A percentile compares a stretch with the other conserved stretches of the same genome.
Conservation (phyloP, 2,329 filamentous ascomycete species). For the Fusarium virguliforme region DNA sequence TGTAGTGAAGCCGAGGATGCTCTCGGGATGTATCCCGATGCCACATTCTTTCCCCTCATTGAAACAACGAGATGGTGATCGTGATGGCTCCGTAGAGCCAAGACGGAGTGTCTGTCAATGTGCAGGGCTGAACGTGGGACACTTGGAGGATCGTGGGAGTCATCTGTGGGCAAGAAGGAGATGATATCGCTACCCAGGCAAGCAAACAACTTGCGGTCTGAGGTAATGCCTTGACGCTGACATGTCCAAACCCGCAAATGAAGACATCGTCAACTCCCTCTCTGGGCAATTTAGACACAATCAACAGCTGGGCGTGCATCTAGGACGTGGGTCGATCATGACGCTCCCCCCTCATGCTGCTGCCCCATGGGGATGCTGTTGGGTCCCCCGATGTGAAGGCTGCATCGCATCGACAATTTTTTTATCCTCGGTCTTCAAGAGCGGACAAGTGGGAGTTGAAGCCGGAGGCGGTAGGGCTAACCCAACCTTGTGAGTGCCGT, state of each 20-base stretch:
- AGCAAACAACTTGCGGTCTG: conserved; percentile 2
- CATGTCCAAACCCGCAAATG: not conserved
- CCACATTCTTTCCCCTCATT: conserved; percentile 7
- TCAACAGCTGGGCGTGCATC: conserved; percentile 16
- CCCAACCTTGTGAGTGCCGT: conserved; percentile 18
- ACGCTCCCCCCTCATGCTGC: conserved; percentile 6
- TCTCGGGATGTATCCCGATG: conserved; percentile 24
- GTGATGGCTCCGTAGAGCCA: conserved; percentile 17
- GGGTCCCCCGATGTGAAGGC: not conserved
- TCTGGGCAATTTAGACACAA: not conserved
- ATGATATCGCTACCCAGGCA: not conserved
- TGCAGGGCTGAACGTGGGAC: conserved; percentile 1
- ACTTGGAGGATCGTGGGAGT: not conserved
- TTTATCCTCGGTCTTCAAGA: conserved; percentile 23
- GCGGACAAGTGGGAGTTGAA: conserved; percentile 30
- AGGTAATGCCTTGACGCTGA: not conserved
- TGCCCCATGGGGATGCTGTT: conserved; percentile 17
- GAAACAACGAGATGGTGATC: conserved; percentile 21
- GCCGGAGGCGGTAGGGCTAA: conserved; percentile 19
- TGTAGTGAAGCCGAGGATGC: conserved; percentile 17
- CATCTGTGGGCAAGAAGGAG: not conserved
- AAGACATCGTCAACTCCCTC: conserved; percentile 9
- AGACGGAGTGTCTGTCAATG: conserved; percentile 5
- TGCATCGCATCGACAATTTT: conserved; percentile 2
- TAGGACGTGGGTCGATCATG: conserved; percentile 24